phyloP scores from a whole-genome alignment of 2,329 filamentous ascomycete species.

The Chalaropsis thielavioides region DNA sequence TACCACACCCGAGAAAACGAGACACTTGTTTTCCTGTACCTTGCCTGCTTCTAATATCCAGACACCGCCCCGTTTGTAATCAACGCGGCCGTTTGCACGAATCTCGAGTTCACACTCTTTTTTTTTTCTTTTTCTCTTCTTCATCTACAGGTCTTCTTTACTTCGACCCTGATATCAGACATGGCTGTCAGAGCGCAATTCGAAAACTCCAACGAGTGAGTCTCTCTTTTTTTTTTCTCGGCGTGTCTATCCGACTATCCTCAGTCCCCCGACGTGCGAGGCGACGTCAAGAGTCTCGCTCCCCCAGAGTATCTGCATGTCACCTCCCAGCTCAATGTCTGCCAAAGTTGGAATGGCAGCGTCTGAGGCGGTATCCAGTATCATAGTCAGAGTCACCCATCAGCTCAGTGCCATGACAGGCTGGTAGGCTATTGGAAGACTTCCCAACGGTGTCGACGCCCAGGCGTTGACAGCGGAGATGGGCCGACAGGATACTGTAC shows the following conservation, averaged over 20 bases:
- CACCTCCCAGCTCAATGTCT: no score
- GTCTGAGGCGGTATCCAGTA: no score
- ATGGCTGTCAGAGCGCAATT: constrained; percentile 64
- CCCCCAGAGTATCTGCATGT: no score
- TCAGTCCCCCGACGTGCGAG: neutral
- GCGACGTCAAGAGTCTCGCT: neutral
- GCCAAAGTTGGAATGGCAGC: no score
- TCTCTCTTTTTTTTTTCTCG: constrained; percentile 18
- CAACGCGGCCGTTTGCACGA: neutral
- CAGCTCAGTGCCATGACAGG: no score
- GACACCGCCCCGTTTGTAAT: neutral
- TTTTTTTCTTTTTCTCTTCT: neutral
- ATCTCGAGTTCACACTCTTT: neutral
- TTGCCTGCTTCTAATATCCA: neutral
- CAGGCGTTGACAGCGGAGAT: neutral
- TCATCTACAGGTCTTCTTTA: neutral
- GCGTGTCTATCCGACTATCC: neutral
- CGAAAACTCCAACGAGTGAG: constrained; percentile 83
- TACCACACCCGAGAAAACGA: neutral
- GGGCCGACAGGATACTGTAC: neutral
- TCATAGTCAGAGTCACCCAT: no score
- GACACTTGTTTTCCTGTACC: neutral
- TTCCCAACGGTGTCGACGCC: neutral
- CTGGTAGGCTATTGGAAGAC: no score
- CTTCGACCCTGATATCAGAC: constrained; percentile 21